Evolutionary conservation across 2,329 filamentous ascomycete genomes (phyloP), one percentile per base, ranked within the genome.

Genomic region (Aspergillus cejpii): DNA sequence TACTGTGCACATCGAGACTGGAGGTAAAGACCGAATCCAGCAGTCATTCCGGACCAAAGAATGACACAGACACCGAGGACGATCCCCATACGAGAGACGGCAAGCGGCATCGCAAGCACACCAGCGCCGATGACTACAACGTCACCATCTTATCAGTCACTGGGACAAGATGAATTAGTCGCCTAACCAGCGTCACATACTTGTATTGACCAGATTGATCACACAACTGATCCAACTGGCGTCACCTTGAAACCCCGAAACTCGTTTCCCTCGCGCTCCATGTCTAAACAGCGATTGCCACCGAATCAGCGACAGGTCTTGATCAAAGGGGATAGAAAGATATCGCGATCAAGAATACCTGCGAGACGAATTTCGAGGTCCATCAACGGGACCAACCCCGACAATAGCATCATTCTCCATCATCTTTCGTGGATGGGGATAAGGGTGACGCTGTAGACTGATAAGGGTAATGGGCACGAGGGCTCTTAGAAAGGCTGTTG

Each of bases 121-220:
- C 92, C 92, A 27, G 92, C 91, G 45, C 92, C 92, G 52, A 98
- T 81, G 60, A 98, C 87, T 92, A 59, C 20, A 20, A 37, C 26
- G 23, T n/a, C 7, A 42, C 28, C 10, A 43, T 23, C 3, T 5
- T 5, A 38, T 60, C 24, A 62, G 31, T 15, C 11, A 24, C 31
- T 20, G 31, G 4, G 6, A 19, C 8, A 48, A 36, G 15, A 43
- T 26, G 44, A 23, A 23, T 20, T 38, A 17, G 17, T 20, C 15
- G 6, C 31, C 3, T 17, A 17, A 34, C 5, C 31, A 12, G 31
- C 11, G 17, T 34, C 31, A 61, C 67, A 64, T 49, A 92, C 87
- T 98, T 14, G 92, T 98, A 68, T 98, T 98, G 53, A 97, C 77
- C 53, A 98, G 75, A 66, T 98, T 98, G 70, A 97, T 85, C 54